Conservation (phyloP, 495 filamentous ascomycete genomes). For the Paragyromitra xinjiangensis region DNA sequence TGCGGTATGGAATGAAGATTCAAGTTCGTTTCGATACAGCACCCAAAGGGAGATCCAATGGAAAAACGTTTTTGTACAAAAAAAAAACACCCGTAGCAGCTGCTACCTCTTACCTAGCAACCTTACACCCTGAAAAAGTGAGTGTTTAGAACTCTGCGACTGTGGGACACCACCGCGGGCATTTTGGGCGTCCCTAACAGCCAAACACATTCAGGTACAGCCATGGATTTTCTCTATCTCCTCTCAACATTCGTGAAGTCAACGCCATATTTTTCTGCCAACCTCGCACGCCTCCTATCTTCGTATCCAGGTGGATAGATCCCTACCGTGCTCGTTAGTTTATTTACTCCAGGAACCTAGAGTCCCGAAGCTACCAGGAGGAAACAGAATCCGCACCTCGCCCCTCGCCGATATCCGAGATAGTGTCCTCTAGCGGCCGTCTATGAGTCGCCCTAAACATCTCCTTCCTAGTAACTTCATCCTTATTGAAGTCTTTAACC, state of each 20-base stretch:
- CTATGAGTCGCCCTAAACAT: conserved; percentile 75
- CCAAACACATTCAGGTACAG: background rate
- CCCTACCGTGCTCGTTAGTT: conserved; percentile 63
- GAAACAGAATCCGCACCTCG: conserved; percentile 38
- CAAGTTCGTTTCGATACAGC: too few species aligned
- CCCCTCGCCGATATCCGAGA: conserved; percentile 80
- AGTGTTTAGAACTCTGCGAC: background rate
- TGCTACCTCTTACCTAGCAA: background rate
- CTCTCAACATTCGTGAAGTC: conserved; percentile 70
- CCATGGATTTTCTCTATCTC: conserved; percentile 16
- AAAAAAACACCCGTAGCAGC: background rate
- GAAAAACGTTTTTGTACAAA: conserved; percentile 26
- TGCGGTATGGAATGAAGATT: too few species aligned
- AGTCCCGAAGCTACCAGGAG: background rate
- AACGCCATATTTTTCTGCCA: conserved; percentile 91
- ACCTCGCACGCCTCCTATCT: conserved; percentile 80
- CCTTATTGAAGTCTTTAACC: conserved; percentile 67
- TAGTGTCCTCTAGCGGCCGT: conserved; percentile 80
- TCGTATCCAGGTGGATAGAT: conserved; percentile 85
- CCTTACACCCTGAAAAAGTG: background rate
- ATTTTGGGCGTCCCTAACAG: too few species aligned
- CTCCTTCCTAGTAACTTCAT: conserved; percentile 84
- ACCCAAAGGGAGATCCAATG: background rate
- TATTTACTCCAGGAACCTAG: too few species aligned
- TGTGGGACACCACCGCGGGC: background rate